Base-by-base conservation (phyloP, 768 basidiomycete species). In the Calocybe gangraenosa region DNA sequence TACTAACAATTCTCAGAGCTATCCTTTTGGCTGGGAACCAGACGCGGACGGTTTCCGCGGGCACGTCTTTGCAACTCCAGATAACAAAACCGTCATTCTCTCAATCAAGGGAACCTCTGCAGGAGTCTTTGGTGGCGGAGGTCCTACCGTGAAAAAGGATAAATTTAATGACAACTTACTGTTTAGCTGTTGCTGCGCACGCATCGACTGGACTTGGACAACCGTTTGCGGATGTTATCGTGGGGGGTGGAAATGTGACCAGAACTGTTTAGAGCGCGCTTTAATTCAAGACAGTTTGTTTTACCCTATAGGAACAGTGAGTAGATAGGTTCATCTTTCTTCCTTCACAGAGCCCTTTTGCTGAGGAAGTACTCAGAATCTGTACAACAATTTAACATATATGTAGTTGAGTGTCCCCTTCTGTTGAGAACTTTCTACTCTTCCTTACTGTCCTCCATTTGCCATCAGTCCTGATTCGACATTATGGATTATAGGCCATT, bases 61-160 rank as follows among this genome's bases (percentile, higher is more conserved):
- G 0, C 87, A 96, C 56, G 84, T 98, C 14, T 96, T 95, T 58
- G 89, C 87, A 15, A 84, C 81, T 1, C 70, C 75, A 1, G 84
- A 90, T 62, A 96, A 97, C 61, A 71, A 75, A 31, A 94, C 90
- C 0, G 75, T 97, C 32, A 76, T 95, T 21, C 72, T 97, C 30
- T 79, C 91, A 19, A 87, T 98, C 73, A 97, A 98, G 63, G 95
- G 95, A 25, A 96, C 94, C 0, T 89, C 89, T n/a, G 80, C 88
- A 0, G 78, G 78, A 2, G 40, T 81, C 8, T 76, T 91, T 41
- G 79, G 88, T 1, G 78, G 84, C 15, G 82, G 82, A 0, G 91
- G 92, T 0, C 82, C 84, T 11, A 97, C 95, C n/a, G 74, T 74
- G 2, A 83, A 81, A 69, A 95, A 92, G 58, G 95, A 97, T 70